phyloP scores from a whole-genome alignment of 2,329 filamentous ascomycete genomes.

The Colletotrichum tropicale region DNA sequence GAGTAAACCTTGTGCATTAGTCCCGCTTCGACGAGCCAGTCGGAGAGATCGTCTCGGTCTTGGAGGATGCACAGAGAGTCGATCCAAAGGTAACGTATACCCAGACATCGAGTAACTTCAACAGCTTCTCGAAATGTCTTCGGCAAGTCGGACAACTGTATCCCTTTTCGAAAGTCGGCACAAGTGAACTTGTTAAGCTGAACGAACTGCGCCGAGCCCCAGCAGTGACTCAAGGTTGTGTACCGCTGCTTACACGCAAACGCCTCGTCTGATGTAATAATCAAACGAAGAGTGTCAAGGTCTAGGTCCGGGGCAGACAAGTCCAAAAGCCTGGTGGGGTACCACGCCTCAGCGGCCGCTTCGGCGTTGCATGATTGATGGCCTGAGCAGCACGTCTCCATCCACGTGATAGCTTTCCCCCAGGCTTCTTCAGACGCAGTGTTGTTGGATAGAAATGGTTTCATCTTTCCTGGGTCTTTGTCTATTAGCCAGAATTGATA shows the following conservation, averaged over 20 bases:
- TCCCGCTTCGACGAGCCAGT: slow-evolving; percentile 21
- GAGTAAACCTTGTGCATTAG: slow-evolving; percentile 24
- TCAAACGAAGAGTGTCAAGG: background rate
- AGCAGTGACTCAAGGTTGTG: slow-evolving; percentile 1
- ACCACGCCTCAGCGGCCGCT: background rate
- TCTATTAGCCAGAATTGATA: too few species aligned
- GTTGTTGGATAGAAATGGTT: background rate
- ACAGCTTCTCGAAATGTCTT: slow-evolving; percentile 6
- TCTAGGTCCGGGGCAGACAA: background rate
- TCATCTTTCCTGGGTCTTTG: background rate
- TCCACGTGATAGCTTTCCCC: background rate
- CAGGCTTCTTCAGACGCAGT: background rate
- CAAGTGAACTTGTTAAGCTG: background rate
- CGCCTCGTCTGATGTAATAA: background rate
- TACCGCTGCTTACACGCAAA: background rate
- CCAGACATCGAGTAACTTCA: background rate
- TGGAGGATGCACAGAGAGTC: slow-evolving; percentile 20
- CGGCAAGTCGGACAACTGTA: background rate
- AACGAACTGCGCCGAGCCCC: background rate
- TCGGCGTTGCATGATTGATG: background rate
- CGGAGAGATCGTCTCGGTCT: slow-evolving; percentile 11
- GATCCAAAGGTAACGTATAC: slow-evolving; percentile 13
- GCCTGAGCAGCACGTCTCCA: background rate
- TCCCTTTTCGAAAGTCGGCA: background rate
- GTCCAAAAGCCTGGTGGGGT: background rate